Evolutionary conservation across 306 rosid genomes (phyloP), one percentile per base, ranked within the genome.

Genomic region (Pterocarpus santalinus): DNA sequence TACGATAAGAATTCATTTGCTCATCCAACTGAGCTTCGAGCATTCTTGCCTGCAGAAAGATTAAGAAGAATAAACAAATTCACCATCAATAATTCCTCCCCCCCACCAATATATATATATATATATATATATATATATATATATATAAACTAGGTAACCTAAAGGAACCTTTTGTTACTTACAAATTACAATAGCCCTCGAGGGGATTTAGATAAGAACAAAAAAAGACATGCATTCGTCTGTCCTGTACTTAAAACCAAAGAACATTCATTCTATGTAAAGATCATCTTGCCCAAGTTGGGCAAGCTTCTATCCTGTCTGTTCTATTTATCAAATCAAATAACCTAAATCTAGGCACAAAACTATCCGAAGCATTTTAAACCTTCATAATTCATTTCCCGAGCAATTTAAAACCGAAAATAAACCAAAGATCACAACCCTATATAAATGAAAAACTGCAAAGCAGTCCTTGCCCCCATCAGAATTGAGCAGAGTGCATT

Each of bases 1-100:
- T 91, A 60, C 98, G 99, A 73, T 88, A 95, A 65, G 91, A 85
- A 80, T 72, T 85, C 97, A 95, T 95, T 76, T 86, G 96, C 89
- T 95, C 98, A 79, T 95, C 99, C 86, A 95, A 86, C 82, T 90
- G 98, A 85, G 99, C 96, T 90, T 95, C 97, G 32, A 95, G 93
- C 78, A 89, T 95, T 87, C 97, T 92, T 0, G 98, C 97, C 99
- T 95, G 88, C 70, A 82, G 47, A 88, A 67, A 41, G 58, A 35
- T 67, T 8, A 43, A 43, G 9, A 43, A 0, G 47, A 43, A 5
- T 43, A 7, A 43, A 43, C 8, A 43, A 43, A 43, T 43, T 4
- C 8, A 10, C 47, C 8, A 43, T 43, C 47, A 43, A 10, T 43
- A 43, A 43, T 43, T 7, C 1, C 28, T 22, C 28, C 28, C 28